Base-by-base conservation (phyloP, 495 filamentous ascomycete species). In the Trichoderma reesei region DNA sequence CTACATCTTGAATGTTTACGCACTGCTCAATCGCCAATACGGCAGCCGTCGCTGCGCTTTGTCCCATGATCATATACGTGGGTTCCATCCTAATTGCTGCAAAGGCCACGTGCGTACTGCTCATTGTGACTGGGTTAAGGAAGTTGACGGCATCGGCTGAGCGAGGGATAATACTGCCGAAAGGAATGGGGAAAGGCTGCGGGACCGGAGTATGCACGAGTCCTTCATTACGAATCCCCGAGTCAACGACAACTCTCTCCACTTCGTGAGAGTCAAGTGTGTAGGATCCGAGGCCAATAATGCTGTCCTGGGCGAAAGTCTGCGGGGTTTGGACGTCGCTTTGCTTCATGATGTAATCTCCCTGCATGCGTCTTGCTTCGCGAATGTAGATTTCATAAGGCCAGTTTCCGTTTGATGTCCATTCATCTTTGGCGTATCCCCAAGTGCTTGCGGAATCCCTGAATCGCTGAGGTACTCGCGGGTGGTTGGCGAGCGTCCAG, bases 231-330 rank as follows among this genome's bases (percentile, higher is more conserved):
- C 20, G 44, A 26, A 48, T 48, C 2, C 1, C 18, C 3, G 44
- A 48, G 7, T 18, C 44, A 48, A 48, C 20, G 44, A 48, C 44
- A 18, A 20, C 18, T 26, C 44, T 48, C 18, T 48, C 44, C n/a
- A 18, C 44, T 18, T 48, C 44, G n/a, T 48, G 44, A 16, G 20
- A 16, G n/a, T 48, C 44, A n/a, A 48, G 16, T 7, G 44, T 48
- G n/a, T 48, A 48, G 44, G 44, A 48, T 48, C 44, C 44, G n/a
- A 48, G 44, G 7, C 44, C 44, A 48, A 48, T 48, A 18, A 48
- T 20, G n/a, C 44, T 48, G n/a, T 48, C 44, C 9, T n/a, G 4
- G 8, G 16, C 16, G n/a, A 48, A 48, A 2, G 16, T 18, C n/a
- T 48, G 16, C 16, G 44, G 44, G n/a, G 5, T 48, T 16, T 48